Base-by-base conservation (phyloP, 169 alveolate genomes). In the Haemoproteus tartakovskyi region DNA sequence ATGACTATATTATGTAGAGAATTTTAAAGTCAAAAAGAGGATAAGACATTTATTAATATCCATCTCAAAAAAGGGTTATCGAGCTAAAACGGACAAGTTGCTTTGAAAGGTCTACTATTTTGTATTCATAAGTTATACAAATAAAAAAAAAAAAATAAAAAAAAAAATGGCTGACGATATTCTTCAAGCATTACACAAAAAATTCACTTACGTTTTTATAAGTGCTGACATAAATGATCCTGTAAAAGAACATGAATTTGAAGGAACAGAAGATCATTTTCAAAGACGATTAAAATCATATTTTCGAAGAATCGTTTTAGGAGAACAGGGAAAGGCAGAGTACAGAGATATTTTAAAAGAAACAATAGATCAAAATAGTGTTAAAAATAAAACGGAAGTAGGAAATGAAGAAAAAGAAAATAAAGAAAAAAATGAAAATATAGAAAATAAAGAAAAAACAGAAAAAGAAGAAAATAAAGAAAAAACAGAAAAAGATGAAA, bases 231-330 rank as follows among this genome's bases (percentile, higher is more conserved):
- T 87, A 41, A 80, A 86, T 22, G 83, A 81, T 33, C 61, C 86
- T 41, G 70, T 87, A 29, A 82, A 87, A 56, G 90, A 78, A 61
- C 48, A 63, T 19, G 61, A 27, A 24, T 90, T 87, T 64, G 70
- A 86, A 57, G 94, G 94, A 9, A 70, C 64, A 16, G 94, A 90
- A 33, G 64, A 41, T 18, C 48, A 78, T 38, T 90, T 90, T 43
- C 82, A 84, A 14, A 63, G 78, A 22, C 40, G 48, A 14, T 29
- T 90, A 57, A 85, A 80, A 9, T 46, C 84, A 12, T 89, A 87
- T 47, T 87, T 90, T 46, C 56, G 81, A 40, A 79, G 87, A 37
- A 86, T 82, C 37, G 60, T 63, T 22, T 64, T 86, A 30, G 78
- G 78, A 29, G 79, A 80, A n/a, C 67, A 56, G 11, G 90, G 88